These are phyloP conservation scores for Candida sp. DNA, from an alignment of 1,139 yeast genomes.

Conservation along the genomic window DNA sequence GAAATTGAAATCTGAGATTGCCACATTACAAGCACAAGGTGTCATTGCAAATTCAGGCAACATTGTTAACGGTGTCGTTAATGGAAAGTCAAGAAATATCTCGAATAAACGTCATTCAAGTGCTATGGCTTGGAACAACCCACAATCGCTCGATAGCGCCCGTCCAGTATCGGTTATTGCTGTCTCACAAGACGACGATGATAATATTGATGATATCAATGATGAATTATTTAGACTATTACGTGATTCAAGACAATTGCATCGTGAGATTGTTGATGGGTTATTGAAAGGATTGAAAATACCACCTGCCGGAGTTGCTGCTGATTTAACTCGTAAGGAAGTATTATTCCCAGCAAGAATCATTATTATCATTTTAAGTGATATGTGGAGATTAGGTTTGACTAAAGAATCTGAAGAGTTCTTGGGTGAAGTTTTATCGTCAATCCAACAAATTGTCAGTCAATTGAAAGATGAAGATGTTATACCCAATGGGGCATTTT, in stretches of 20 bases:
- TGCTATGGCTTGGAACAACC: constrained; percentile 34
- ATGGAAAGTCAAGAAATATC: constrained; percentile 27
- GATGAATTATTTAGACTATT: constrained; percentile 70
- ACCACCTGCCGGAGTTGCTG: constrained; percentile 82
- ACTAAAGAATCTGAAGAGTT: constrained; percentile 91
- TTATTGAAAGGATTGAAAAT: constrained; percentile 84
- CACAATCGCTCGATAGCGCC: constrained; percentile 31
- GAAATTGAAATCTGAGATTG: constrained; percentile 64
- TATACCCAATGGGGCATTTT: constrained; percentile 92
- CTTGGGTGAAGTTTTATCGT: constrained; percentile 84
- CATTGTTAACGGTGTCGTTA: constrained; percentile 11
- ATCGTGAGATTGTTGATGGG: constrained; percentile 85
- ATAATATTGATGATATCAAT: constrained; percentile 64
- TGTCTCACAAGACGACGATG: constrained; percentile 51
- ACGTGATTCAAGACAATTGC: constrained; percentile 76
- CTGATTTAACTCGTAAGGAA: constrained; percentile 83
- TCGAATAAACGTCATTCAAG: constrained; percentile 41
- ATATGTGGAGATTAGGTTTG: constrained; percentile 98
- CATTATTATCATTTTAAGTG: constrained; percentile 85
- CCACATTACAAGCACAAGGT: constrained; percentile 43
- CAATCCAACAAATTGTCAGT: constrained; percentile 78
- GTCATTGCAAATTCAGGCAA: constrained; percentile 11
- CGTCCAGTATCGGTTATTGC: constrained; percentile 62
- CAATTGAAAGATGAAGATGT: constrained; percentile 79
- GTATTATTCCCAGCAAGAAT: constrained; percentile 96